A percentile compares a stretch with the other conserved stretches of the same genome.
These are phyloP conservation scores for Ogataea glucozyma DNA, from an alignment of 805 yeast genomes.

Conservation along the genomic window DNA sequence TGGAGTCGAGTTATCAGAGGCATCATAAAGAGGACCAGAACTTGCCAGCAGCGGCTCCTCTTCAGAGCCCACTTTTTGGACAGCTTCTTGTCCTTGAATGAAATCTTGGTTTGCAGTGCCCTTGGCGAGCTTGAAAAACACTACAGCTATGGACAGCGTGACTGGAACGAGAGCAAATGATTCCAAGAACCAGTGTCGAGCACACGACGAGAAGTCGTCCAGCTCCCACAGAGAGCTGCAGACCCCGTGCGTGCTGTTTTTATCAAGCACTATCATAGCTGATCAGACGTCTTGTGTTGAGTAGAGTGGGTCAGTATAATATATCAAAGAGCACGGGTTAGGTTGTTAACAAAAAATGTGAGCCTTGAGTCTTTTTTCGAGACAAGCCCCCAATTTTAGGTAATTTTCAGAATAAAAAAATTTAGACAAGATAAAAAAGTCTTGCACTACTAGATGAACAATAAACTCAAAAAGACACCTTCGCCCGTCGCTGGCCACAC, in stretches of 20 bases:
- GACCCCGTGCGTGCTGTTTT: slow-evolving; percentile 9
- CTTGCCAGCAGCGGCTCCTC: slow-evolving; percentile 20
- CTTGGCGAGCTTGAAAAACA: slow-evolving; percentile 11
- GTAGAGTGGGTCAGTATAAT: no score
- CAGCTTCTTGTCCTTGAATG: not conserved
- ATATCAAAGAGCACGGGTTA: no score
- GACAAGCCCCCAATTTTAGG: not conserved
- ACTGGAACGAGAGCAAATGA: slow-evolving; percentile 33
- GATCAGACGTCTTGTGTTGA: no score
- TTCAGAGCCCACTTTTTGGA: slow-evolving; percentile 15
- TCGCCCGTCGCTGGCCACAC: no score
- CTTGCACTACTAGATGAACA: no score
- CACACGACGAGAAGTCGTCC: slow-evolving; percentile 54
- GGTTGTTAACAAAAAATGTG: no score
- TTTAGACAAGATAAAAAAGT: not conserved
- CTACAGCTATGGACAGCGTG: slow-evolving; percentile 33
- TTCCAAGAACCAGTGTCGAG: slow-evolving; percentile 41
- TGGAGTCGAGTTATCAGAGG: slow-evolving; percentile 25
- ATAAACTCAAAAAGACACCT: no score
- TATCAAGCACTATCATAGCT: slow-evolving; percentile 4
- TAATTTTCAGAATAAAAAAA: not conserved
- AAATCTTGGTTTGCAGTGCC: slow-evolving; percentile 1
- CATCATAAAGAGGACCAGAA: slow-evolving; percentile 12
- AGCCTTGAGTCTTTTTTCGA: no score
- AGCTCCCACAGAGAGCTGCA: slow-evolving; percentile 27